Percentiles rank a stretch among this genome's conserved stretches.
These are phyloP conservation scores for Monilinia fructigena DNA, from an alignment of 2,329 filamentous ascomycete genomes.

Conservation along the genomic window DNA sequence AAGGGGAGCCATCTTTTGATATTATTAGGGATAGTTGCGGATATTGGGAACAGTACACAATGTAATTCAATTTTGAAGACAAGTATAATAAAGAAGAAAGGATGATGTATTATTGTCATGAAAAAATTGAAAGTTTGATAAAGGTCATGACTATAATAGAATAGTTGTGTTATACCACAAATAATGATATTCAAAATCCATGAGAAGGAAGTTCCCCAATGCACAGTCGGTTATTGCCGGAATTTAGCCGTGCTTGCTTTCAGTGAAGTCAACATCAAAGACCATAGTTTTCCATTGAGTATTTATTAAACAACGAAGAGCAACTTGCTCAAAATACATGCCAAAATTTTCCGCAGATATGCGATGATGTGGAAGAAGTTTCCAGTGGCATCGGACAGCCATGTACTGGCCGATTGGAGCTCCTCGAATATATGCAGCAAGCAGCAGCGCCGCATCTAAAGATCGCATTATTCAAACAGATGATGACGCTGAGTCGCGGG, in stretches of 20 bases:
- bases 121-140: background rate
- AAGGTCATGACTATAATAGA: background rate
- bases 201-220: no score
- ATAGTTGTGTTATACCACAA: background rate
- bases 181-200: background rate
- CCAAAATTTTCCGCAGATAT: constrained; percentile 37
- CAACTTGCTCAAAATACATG: constrained; percentile 25
- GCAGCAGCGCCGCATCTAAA: constrained; percentile 57
- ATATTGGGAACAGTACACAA: background rate
- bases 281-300: background rate
- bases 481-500: constrained; percentile 54
- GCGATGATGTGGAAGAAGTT: constrained; percentile 40
- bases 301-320: constrained; percentile 21
- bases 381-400: constrained; percentile 42
- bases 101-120: constrained; percentile 1
- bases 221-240: constrained; percentile 4
- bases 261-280: constrained; percentile 4
- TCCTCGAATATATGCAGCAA: constrained; percentile 78
- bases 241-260: background rate
- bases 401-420: constrained; percentile 94
- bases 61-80: background rate
- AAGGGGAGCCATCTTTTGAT: constrained; percentile 32
- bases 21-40: background rate
- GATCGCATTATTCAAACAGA: constrained; percentile 55
- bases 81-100: background rate